Percentiles rank a stretch among this genome's conserved stretches.
phyloP scores from a whole-genome alignment of 805 yeast species.

The Pichia rugopelliculosa region DNA sequence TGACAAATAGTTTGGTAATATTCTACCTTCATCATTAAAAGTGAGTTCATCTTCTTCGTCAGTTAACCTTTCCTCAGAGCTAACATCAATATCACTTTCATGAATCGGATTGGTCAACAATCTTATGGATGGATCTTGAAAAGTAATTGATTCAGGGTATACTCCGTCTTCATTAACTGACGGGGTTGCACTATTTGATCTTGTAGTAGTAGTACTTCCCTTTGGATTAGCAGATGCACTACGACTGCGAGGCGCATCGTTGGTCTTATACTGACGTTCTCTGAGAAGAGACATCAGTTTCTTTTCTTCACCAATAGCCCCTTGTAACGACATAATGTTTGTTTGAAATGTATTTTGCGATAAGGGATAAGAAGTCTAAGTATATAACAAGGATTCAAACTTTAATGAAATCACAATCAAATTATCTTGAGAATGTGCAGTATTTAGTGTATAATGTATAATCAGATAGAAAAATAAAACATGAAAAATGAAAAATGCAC shows the following conservation, averaged over 20 bases:
- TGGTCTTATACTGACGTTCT: conserved; percentile 20
- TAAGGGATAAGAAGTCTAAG: no score
- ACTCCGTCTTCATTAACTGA: conserved; percentile 6
- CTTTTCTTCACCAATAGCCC: conserved; percentile 29
- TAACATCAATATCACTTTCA: conserved; percentile 17
- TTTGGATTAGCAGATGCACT: conserved; percentile 11
- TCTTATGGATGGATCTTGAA: conserved; percentile 70
- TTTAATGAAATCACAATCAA: no score
- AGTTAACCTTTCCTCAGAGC: conserved; percentile 56
- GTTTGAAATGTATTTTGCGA: no score
- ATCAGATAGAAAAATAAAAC: no score
- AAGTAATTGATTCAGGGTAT: conserved; percentile 47
- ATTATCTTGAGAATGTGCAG: no score
- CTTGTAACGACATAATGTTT: conserved; percentile 27
- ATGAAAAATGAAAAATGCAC: not conserved
- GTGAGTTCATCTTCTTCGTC: conserved; percentile 56
- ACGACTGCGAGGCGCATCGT: conserved; percentile 16
- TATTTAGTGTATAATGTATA: no score
- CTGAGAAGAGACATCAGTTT: conserved; percentile 24
- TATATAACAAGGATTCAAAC: no score
- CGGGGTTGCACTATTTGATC: conserved; percentile 8
- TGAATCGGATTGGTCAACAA: conserved; percentile 18
- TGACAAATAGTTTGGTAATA: conserved; percentile 48
- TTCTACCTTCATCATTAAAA: conserved; percentile 52
- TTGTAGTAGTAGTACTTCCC: conserved; percentile 5